Evolutionary conservation across 2,329 filamentous ascomycete species (phyloP).

Genomic region (Aureobasidium namibiae): DNA sequence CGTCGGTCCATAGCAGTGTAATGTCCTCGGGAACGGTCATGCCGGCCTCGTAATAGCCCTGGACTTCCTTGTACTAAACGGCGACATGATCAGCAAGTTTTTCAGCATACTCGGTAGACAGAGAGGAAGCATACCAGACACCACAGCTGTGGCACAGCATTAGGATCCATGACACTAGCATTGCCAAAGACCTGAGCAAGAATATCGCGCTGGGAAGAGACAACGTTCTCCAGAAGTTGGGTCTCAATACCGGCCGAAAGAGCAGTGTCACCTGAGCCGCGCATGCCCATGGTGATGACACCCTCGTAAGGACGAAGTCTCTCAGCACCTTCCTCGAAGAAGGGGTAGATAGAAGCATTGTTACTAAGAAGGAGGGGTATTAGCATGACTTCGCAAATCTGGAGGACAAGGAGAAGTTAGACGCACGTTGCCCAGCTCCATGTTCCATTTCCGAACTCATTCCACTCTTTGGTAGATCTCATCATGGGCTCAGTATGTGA

Average conservation of each 20-base stretch:
- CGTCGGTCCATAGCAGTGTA: slow-evolving; percentile 60
- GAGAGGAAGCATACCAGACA: slow-evolving; percentile 37
- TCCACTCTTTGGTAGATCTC: slow-evolving; percentile 47
- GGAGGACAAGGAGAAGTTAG: neutral
- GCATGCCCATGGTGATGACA: slow-evolving; percentile 60
- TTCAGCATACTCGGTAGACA: neutral
- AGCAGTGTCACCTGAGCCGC: slow-evolving; percentile 59
- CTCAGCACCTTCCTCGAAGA: slow-evolving; percentile 59
- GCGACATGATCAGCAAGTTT: neutral
- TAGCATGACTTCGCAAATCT: neutral
- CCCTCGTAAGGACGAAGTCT: slow-evolving; percentile 58
- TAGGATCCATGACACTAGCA: slow-evolving; percentile 39
- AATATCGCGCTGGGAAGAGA: slow-evolving; percentile 52
- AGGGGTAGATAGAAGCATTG: slow-evolving; percentile 58
- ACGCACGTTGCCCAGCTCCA: slow-evolving; percentile 57
- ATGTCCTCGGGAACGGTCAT: slow-evolving; percentile 57
- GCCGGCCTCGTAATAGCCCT: slow-evolving; percentile 58
- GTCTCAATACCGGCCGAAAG: slow-evolving; percentile 51
- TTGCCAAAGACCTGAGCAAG: slow-evolving; percentile 48
- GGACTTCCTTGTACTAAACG: slow-evolving; percentile 59
- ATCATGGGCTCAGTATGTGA: slow-evolving; percentile 68
- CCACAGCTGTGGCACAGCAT: slow-evolving; percentile 59
- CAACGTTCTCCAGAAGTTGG: slow-evolving; percentile 51
- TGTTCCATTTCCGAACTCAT: slow-evolving; percentile 43
- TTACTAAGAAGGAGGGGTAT: slow-evolving; percentile 35